Base-by-base conservation (phyloP, 2,329 filamentous ascomycete species). In the Pyrenophora teres region DNA sequence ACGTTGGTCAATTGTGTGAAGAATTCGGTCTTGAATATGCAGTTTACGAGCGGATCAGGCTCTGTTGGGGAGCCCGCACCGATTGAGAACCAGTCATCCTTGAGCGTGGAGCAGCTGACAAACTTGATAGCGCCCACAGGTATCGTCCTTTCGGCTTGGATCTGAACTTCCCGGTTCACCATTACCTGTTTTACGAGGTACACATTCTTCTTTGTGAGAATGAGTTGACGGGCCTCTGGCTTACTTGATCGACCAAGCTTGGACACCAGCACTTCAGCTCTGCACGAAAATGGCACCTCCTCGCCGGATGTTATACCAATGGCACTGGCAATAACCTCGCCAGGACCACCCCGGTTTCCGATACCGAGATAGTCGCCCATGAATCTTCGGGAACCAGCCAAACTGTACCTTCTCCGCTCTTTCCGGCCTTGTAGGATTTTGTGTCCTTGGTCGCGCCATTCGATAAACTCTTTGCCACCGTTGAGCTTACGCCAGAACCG, bases 191-290 rank as follows among this genome's bases (percentile, higher is more conserved):
- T 88, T 51, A 99, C 84, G 51, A 97, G 85, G 73, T 96, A 97
- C 63, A 96, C 87, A 70, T 91, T 92, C 76, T 84, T 88, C 74
- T 83, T 89, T 2, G 93, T 96, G 56, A 99, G 79, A 27, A 99
- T 80, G 43, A 99, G 77, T 40, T 89, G 90, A 43, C 94, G 86
- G 49, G 93, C 89, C 68, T 90, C 90, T 1, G 90, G 87, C 76
- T 97, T 97, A 78, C 92, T 97, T 27, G 93, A 97, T 56, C 94
- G 88, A 60, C 94, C 94, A 69, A 99, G 94, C 71, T 99, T 99
- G 50, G 92, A 90, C 55, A 97, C 89, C 45, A 99, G 77, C 19
- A 96, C 75, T 74, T 99, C 93, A 43, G 88, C 91, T 63, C 93
- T 88, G 72, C 92, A 96, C 3, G 94, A 97, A 76, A 97, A 99